These are phyloP conservation scores for Mortierella sp. DNA, from an alignment of 371 early-diverging fungal genomes.

Conservation along the genomic window DNA sequence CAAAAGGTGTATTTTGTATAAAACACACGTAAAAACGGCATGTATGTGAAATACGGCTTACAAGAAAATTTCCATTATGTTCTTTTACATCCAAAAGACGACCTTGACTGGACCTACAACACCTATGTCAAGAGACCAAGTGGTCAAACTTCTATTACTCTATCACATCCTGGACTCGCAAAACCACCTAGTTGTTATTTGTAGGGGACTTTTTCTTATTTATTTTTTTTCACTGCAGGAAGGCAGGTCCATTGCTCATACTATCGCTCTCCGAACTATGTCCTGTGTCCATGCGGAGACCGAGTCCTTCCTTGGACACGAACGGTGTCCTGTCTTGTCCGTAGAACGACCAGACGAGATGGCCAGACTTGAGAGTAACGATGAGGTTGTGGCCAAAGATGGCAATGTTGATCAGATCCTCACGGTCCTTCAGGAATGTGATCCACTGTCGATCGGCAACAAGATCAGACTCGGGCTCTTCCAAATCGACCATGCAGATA, in stretches of 20 bases:
- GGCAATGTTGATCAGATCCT: conserved; percentile 33
- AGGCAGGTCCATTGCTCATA: neutral
- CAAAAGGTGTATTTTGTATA: no score
- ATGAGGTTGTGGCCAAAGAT: conserved; percentile 27
- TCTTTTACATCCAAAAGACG: no score
- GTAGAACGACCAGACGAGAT: conserved; percentile 32
- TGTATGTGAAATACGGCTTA: no score
- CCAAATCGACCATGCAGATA: conserved; percentile 27
- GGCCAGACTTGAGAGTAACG: conserved; percentile 22
- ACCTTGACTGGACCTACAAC: no score
- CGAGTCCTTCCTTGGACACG: neutral
- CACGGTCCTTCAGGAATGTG: conserved; percentile 19
- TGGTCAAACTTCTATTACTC: no score
- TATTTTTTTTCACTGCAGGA: no score
- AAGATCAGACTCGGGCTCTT: conserved; percentile 3
- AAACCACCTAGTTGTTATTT: no score
- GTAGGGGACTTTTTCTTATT: no score
- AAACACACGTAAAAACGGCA: no score
- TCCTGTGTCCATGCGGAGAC: neutral
- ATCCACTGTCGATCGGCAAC: conserved; percentile 30
- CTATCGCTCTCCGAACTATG: neutral
- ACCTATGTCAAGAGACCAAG: no score
- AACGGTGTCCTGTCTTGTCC: neutral
- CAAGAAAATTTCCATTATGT: no score
- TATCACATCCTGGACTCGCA: no score